Evolutionary conservation across 1,139 yeast species (phyloP), one percentile per base, ranked within the genome.

Genomic region (Sugiyamaella japonica): DNA sequence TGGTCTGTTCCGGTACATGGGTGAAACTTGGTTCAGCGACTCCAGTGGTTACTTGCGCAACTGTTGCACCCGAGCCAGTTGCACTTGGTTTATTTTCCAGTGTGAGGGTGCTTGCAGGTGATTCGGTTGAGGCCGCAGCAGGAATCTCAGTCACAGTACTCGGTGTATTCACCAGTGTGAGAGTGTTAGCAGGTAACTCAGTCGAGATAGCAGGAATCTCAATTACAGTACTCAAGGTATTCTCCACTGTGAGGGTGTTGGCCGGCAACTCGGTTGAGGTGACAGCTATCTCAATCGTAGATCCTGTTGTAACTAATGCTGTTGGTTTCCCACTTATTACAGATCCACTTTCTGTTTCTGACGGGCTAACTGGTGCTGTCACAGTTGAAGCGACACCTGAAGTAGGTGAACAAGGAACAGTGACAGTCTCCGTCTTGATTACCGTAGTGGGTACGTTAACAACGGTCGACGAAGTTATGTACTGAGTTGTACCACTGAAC

Each of bases 381-480:
- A 28, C 13, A 42, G 46, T 23, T 28, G 46, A n/a, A 6, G 12
- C 36, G n/a, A 10, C 36, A 28, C 17, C 15, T 29, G n/a, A 34
- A 25, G 36, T 42, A 10, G 20, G 15, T n/a, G 46, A 25, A n/a
- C 46, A 42, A 8, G 46, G 46, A 16, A 42, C 34, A 10, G 34
- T 25, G 23, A 42, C 10, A 42, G 46, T 42, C n/a, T 28, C 36
- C 16, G 46, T 42, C n/a, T 16, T 42, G 37, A 42, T 17, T 8
- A 42, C 13, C 20, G 46, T 42, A 12, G 46, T 28, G 8, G 46
- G 46, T 2, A 42, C 25, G 9, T 34, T 28, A 13, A 13, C 25
- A 10, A 42, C 46, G 15, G 6, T 42, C 7, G 36, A 25, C n/a
- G 46, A 12, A 7, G 46, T 42, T 25, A 29, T 10, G n/a, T 28